Evolutionary conservation across 768 basidiomycete genomes (phyloP).

Genomic region (Nidularia sp.): DNA sequence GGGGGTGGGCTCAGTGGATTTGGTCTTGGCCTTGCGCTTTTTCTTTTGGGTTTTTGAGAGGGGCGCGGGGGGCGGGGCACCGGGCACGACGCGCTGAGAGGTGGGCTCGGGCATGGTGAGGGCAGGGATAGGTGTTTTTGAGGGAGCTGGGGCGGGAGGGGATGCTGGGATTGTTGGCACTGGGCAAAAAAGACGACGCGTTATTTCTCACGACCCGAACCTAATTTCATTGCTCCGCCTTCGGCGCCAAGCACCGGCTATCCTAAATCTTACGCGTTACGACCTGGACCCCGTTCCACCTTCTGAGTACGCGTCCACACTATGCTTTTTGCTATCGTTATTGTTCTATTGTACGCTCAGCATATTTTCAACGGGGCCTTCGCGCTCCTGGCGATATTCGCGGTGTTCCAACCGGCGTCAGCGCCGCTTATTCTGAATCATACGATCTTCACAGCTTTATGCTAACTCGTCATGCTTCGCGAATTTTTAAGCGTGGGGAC

Average conservation of each 20-base stretch:
- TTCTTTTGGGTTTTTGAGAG: constrained; percentile 68
- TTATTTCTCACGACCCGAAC: constrained; percentile 23
- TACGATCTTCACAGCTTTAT: too few relatives aligned
- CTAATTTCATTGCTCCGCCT: background rate
- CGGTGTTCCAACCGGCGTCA: too few relatives aligned
- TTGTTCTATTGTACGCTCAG: too few relatives aligned
- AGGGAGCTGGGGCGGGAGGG: constrained; percentile 5
- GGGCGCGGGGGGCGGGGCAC: constrained; percentile 64
- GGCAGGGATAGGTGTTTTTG: constrained; percentile 8
- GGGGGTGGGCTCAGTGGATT: constrained; percentile 34
- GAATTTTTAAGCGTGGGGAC: too few relatives aligned
- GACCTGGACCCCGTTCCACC: background rate
- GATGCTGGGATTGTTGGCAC: constrained; percentile 14
- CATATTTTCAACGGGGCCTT: too few relatives aligned
- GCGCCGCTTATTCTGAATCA: too few relatives aligned
- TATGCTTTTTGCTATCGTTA: too few relatives aligned
- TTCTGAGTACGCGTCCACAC: background rate
- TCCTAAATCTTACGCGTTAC: background rate
- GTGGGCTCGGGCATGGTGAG: constrained; percentile 28
- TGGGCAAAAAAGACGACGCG: constrained; percentile 23
- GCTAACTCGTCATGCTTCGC: too few relatives aligned
- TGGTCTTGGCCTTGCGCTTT: constrained; percentile 54
- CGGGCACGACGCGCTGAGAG: constrained; percentile 61
- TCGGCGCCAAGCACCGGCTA: background rate
- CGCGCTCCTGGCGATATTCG: too few relatives aligned